Evolutionary conservation across 805 yeast genomes (phyloP), one percentile per base, ranked within the genome.

Genomic region (Candida tallmaniae): DNA sequence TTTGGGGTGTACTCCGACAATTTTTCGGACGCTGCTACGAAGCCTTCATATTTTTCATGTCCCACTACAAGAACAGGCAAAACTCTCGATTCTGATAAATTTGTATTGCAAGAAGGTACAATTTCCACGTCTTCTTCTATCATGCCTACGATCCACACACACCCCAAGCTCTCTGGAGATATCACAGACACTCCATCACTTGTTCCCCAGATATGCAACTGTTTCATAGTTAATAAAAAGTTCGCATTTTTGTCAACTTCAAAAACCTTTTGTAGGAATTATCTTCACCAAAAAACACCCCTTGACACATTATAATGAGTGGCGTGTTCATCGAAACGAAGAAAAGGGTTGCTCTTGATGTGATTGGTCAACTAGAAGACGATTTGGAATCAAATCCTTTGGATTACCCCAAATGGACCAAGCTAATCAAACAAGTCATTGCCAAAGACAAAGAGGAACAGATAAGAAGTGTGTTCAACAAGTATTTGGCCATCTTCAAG

Each of bases 401-500:
- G 10, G 75, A 82, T 51, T 67, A 78, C 34, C 42, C 56, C 6
- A 63, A 73, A 29, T 83, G 90, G 84, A 51, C 66, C 25, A 67
- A 68, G 41, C 61, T 82, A 38, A 67, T 82, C 23, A 65, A 70
- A 14, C 76, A 70, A 36, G 68, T 61, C 7, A 40, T 61, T 24
- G 54, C 62, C 13, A 72, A 76, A 42, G 85, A 78, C 37, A 73
- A 76, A 39, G 71, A 68, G 32, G 85, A 76, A 18, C 76, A 74
- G 34, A 77, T 83, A 2, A 60, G 82, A 23, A 60, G 65, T 6
- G 66, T 70, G 0, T 87, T 73, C 53, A 81, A 80, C 35, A 60
- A 72, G 14, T 78, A 83, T 46, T 69, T 89, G 29, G 55, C 55
- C 13, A 64, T 73, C 6, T 89, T 85, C 64, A 86, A 85, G 18